Percentiles rank a stretch among this genome's conserved stretches.
phyloP scores from a whole-genome alignment of 2,329 filamentous ascomycete species.

The Botrytis deweyae region DNA sequence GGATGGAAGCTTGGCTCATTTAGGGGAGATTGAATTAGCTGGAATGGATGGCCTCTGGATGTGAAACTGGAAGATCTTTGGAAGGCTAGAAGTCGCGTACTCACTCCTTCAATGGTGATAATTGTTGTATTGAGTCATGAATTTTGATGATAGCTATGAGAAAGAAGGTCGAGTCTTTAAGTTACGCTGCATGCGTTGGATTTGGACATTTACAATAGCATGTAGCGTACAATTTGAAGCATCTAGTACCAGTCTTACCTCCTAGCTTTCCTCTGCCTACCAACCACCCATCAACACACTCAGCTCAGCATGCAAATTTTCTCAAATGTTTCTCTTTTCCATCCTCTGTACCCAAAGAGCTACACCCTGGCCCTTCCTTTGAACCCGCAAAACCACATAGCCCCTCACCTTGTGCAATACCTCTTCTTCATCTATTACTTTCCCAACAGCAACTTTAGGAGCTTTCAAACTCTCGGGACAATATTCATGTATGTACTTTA shows the following conservation, averaged over 20 bases:
- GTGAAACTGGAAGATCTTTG: not conserved
- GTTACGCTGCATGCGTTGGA: not conserved
- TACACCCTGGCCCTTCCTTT: not conserved
- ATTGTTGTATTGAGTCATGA: not conserved
- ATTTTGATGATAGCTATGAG: not conserved
- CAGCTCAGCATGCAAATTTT: not conserved
- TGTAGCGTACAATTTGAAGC: not conserved
- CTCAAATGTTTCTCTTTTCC: not conserved
- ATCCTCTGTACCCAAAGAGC: not conserved
- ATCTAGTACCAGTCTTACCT: not conserved
- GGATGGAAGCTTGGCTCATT: not conserved
- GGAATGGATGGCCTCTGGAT: not conserved
- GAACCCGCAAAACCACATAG: not conserved
- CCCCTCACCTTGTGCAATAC: not conserved
- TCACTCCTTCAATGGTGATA: not conserved
- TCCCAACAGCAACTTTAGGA: not conserved
- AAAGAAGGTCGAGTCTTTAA: not conserved
- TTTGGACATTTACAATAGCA: not conserved
- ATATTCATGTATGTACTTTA: not conserved
- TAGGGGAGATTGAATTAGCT: not conserved
- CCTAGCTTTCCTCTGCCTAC: not conserved
- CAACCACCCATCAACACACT: not conserved
- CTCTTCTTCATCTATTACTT: not conserved
- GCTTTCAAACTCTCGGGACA: not conserved
- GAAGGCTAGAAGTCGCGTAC: not conserved